These are phyloP conservation scores for Fusarium austroafricanum DNA, from an alignment of 2,329 filamentous ascomycete genomes.

Conservation along the genomic window DNA sequence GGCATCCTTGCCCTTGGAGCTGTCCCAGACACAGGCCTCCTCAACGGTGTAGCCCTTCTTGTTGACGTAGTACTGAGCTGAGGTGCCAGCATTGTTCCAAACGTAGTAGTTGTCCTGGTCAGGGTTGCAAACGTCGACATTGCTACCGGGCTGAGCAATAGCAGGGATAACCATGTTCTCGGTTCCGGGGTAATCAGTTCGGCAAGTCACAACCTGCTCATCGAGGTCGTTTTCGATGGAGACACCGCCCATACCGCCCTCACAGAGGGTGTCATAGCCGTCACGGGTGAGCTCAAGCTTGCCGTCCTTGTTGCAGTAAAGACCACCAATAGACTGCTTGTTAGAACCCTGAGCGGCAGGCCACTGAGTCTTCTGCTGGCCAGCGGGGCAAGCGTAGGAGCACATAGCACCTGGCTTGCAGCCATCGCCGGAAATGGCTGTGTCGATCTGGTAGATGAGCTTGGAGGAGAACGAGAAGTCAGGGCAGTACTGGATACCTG, in stretches of 20 bases:
- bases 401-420: slow-evolving; percentile 78
- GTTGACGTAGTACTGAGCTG: slow-evolving; percentile 98
- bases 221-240: slow-evolving; percentile 79
- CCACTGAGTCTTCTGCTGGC: slow-evolving; percentile 95
- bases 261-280: slow-evolving; percentile 77
- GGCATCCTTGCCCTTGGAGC: slow-evolving; percentile 61
- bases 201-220: slow-evolving; percentile 79
- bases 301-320: slow-evolving; percentile 79
- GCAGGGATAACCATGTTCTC: slow-evolving; percentile 89
- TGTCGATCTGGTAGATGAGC: slow-evolving; percentile 73
- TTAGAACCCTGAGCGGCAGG: slow-evolving; percentile 79
- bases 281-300: slow-evolving; percentile 82
- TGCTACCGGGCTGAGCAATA: slow-evolving; percentile 68
- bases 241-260: slow-evolving; percentile 76
- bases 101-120: slow-evolving; percentile 77
- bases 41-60: slow-evolving; percentile 74
- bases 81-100: slow-evolving; percentile 80
- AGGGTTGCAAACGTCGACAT: slow-evolving; percentile 78
- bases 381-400: slow-evolving; percentile 92
- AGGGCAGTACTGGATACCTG: slow-evolving; percentile 76
- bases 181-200: slow-evolving; percentile 94
- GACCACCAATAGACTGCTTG: slow-evolving; percentile 87
- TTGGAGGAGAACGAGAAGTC: slow-evolving; percentile 61
- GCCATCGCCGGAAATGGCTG: slow-evolving; percentile 68
- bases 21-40: slow-evolving; percentile 81